Conservation (phyloP, 1,284 basidiomycete genomes). For the Fomitopsis pinicola region DNA sequence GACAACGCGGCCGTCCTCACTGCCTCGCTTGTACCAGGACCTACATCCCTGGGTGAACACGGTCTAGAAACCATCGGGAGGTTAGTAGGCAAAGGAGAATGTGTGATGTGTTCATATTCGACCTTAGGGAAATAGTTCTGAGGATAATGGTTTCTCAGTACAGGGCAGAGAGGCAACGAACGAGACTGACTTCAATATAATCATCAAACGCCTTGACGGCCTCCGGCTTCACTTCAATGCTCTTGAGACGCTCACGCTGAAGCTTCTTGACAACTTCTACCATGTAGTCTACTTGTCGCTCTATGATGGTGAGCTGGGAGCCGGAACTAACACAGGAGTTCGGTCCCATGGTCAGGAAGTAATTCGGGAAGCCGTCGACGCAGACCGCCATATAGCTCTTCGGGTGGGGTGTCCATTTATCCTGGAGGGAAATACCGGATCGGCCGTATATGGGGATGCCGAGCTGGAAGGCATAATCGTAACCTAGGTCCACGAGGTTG, state of each 20-base stretch:
- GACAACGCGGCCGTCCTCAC: constrained; percentile 51
- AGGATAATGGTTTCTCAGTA: neutral
- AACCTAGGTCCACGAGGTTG: constrained; percentile 24
- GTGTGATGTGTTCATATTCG: too few relatives aligned
- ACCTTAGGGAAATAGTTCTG: constrained; percentile 41
- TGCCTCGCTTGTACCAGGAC: constrained; percentile 65
- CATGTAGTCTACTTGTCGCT: constrained; percentile 52
- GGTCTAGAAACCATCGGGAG: constrained; percentile 27
- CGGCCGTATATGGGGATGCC: constrained; percentile 52
- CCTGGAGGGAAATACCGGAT: constrained; percentile 40
- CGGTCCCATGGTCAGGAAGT: constrained; percentile 53
- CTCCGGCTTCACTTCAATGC: constrained; percentile 50
- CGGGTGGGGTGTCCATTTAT: constrained; percentile 50
- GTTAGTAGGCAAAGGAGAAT: neutral
- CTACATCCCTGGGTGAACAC: constrained; percentile 56
- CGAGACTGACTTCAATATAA: constrained; percentile 37
- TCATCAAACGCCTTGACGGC: constrained; percentile 59
- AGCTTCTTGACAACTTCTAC: constrained; percentile 51
- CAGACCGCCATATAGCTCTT: constrained; percentile 50
- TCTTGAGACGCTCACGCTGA: constrained; percentile 55
- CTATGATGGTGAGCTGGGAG: constrained; percentile 48
- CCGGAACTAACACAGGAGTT: constrained; percentile 53
- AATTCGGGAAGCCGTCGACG: constrained; percentile 59
- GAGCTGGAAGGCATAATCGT: constrained; percentile 47
- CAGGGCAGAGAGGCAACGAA: neutral